Conservation (phyloP, 345 rosid species). For the Boechera retrofracta region DNA sequence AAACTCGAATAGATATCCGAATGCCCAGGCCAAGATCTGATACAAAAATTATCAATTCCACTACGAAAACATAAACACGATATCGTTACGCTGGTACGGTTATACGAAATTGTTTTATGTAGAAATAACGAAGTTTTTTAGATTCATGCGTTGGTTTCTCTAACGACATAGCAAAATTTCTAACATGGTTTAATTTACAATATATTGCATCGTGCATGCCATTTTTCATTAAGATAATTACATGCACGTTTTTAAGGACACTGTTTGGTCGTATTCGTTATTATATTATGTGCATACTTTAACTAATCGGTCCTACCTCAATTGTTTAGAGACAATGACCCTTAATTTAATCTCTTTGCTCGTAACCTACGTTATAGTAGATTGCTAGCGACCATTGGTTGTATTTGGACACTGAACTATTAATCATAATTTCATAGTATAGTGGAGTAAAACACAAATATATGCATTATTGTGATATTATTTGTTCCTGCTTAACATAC, state of each 20-base stretch:
- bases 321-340: conserved; percentile 32
- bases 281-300: background rate
- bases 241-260: conserved; percentile 27
- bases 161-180: background rate
- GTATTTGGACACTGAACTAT: background rate
- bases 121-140: background rate
- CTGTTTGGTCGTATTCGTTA: conserved; percentile 19
- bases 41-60: background rate
- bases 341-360: conserved; percentile 24
- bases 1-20: too few species aligned
- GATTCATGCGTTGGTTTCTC: background rate
- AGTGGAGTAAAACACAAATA: background rate
- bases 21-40: background rate
- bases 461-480: conserved; percentile 8
- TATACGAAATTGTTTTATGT: background rate
- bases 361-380: background rate
- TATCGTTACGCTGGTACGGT: background rate
- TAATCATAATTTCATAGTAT: background rate
- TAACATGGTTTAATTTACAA: too few species aligned
- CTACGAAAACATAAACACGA: background rate
- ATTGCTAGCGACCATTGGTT: conserved; percentile 2
- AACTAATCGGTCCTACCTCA: conserved; percentile 12
- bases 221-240: conserved; percentile 7
- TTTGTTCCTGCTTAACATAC: too few species aligned
- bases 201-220: conserved; percentile 16